phyloP scores from a whole-genome alignment of 2,329 filamentous ascomycete genomes.

The Colletotrichum falcatum region DNA sequence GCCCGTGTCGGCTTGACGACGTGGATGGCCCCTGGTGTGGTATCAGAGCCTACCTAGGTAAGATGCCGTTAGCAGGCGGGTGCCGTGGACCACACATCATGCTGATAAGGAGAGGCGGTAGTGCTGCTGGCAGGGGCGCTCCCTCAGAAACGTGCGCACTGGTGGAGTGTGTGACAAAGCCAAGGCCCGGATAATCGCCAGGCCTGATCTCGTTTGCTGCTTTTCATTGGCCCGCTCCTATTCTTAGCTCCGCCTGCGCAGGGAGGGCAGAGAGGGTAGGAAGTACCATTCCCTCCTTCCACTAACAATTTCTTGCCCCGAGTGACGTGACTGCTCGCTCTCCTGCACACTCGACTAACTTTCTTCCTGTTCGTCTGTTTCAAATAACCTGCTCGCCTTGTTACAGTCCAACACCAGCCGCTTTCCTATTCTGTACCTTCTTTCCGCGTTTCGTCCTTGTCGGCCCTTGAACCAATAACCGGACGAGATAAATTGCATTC shows the following conservation, averaged over 20 bases:
- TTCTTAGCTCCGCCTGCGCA: background rate
- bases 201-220: background rate
- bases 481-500: conserved; percentile 21
- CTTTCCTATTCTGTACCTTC: background rate
- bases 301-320: conserved; percentile 27
- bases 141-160: conserved; percentile 18
- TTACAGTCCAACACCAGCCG: conserved; percentile 4
- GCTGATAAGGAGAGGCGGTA: conserved; percentile 14
- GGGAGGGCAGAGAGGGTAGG: background rate
- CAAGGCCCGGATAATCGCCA: conserved; percentile 24
- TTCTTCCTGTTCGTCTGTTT: conserved; percentile 1
- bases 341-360: conserved; percentile 4
- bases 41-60: conserved; percentile 14
- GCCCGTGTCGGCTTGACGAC: background rate
- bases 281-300: conserved; percentile 15
- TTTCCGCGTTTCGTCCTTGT: background rate
- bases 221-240: conserved; percentile 4
- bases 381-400: conserved; percentile 37
- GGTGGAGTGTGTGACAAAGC: conserved; percentile 30
- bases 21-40: conserved; percentile 20
- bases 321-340: background rate
- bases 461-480: conserved; percentile 14
- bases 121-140: conserved; percentile 6
- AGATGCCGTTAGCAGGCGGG: conserved; percentile 16
- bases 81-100: background rate